These are phyloP conservation scores for Russula virescens DNA, from an alignment of 768 basidiomycete species.

Conservation along the genomic window DNA sequence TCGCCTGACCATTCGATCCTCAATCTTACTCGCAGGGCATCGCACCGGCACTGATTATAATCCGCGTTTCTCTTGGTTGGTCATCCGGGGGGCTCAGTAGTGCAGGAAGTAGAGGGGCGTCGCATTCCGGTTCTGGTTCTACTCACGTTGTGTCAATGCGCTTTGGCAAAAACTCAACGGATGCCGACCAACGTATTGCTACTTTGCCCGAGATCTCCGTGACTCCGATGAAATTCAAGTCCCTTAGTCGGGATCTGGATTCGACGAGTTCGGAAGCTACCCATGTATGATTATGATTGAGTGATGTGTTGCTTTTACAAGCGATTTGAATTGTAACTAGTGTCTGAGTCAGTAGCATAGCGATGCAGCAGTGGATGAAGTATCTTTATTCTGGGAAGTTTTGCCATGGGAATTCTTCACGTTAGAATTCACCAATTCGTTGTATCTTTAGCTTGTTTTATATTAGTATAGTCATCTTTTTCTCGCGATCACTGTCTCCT, in stretches of 20 bases:
- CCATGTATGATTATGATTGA: not conserved
- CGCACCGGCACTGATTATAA: slow-evolving; percentile 11
- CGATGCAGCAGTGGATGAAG: too few species aligned
- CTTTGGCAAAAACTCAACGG: not conserved
- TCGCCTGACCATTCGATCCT: too few species aligned
- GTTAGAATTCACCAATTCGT: too few species aligned
- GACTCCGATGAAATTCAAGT: not conserved
- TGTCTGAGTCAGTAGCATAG: not conserved
- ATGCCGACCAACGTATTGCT: not conserved
- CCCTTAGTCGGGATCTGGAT: not conserved
- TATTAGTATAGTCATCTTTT: too few species aligned
- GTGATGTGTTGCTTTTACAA: not conserved
- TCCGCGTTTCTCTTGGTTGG: slow-evolving; percentile 13
- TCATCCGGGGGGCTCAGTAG: not conserved
- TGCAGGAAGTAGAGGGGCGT: too few species aligned
- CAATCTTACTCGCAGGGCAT: slow-evolving; percentile 4
- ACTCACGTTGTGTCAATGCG: not conserved
- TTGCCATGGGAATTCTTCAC: too few species aligned
- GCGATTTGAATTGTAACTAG: not conserved
- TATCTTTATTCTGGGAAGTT: too few species aligned
- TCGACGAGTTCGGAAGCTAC: not conserved
- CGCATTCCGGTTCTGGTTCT: not conserved
- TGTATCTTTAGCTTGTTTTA: too few species aligned
- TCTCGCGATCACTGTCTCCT: too few species aligned
- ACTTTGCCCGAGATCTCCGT: not conserved